Percentiles rank a stretch among this genome's conserved stretches.
These are phyloP conservation scores for Thinopyrum elongatum DNA, from an alignment of 176 grass and related monocot species.

Conservation along the genomic window DNA sequence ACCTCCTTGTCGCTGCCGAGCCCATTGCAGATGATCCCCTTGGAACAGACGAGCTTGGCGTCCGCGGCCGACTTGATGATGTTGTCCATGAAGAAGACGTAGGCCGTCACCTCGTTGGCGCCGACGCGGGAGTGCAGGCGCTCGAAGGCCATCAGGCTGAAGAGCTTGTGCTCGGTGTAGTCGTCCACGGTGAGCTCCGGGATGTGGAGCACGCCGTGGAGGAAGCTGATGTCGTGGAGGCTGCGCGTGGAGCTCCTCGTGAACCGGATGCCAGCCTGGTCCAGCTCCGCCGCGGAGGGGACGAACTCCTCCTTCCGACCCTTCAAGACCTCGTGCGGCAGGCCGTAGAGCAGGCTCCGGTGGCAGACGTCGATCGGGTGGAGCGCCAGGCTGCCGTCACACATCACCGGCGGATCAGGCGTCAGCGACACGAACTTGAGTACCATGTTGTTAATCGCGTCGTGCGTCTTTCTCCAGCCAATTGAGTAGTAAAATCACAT, in stretches of 20 bases:
- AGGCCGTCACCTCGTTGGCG: constrained; percentile 50
- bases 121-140: constrained; percentile 59
- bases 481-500: no score
- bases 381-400: no score
- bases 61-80: constrained; percentile 32
- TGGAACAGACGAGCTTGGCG: constrained; percentile 19
- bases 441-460: no score
- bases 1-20: constrained; percentile 46
- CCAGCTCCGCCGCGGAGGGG: no score
- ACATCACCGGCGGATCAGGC: no score
- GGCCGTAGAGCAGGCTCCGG: no score
- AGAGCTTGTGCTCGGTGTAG: constrained; percentile 63
- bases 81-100: constrained; percentile 96
- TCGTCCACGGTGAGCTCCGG: constrained; percentile 66
- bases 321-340: no score
- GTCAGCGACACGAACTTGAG: no score
- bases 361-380: no score
- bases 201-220: constrained; percentile 31
- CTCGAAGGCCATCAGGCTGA: constrained; percentile 85
- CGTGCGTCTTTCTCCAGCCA: no score
- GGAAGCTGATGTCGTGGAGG: constrained; percentile 62
- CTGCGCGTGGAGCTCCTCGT: neutral
- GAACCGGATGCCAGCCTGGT: no score
- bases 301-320: no score
- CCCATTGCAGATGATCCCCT: constrained; percentile 10